A percentile compares a stretch with the other conserved stretches of the same genome.
Evolutionary conservation across 495 filamentous ascomycete genomes (phyloP).

Genomic region (Hypoxylon cercidicola): DNA sequence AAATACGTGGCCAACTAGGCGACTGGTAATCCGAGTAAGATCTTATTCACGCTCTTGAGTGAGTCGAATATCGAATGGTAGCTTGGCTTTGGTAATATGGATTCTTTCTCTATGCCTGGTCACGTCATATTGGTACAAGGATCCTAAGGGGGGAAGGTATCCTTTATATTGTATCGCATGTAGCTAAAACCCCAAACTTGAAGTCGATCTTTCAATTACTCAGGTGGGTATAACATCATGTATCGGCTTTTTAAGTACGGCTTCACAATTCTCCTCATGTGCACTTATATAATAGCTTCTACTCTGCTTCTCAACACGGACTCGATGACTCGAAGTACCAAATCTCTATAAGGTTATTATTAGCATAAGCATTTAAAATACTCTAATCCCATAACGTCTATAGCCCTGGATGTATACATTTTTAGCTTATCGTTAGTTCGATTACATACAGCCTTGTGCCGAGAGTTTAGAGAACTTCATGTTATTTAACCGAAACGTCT

Average conservation of each 20-base stretch:
- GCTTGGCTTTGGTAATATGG: slow-evolving; percentile 4
- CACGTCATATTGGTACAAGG: slow-evolving; percentile 36
- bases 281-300: too few species aligned
- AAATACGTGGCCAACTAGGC: slow-evolving; percentile 12
- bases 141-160: slow-evolving; percentile 10
- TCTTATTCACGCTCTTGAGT: slow-evolving; percentile 14
- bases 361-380: too few species aligned
- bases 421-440: neutral
- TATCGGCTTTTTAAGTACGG: neutral
- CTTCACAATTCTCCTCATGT: neutral
- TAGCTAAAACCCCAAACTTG: slow-evolving; percentile 13
- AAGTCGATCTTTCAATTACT: slow-evolving; percentile 8
- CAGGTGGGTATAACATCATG: too few species aligned
- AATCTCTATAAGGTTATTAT: neutral
- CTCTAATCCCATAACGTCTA: neutral
- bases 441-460: neutral
- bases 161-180: slow-evolving; percentile 16
- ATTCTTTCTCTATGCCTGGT: slow-evolving; percentile 25
- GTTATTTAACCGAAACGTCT: too few species aligned
- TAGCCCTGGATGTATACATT: too few species aligned
- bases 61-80: slow-evolving; percentile 1
- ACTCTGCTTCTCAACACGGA: neutral
- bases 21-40: slow-evolving; percentile 9
- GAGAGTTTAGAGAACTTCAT: too few species aligned
- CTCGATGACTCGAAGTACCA: neutral